A percentile compares a stretch with the other conserved stretches of the same genome.
phyloP scores from a whole-genome alignment of 129 eudicot genomes.

The Arctium minus region DNA sequence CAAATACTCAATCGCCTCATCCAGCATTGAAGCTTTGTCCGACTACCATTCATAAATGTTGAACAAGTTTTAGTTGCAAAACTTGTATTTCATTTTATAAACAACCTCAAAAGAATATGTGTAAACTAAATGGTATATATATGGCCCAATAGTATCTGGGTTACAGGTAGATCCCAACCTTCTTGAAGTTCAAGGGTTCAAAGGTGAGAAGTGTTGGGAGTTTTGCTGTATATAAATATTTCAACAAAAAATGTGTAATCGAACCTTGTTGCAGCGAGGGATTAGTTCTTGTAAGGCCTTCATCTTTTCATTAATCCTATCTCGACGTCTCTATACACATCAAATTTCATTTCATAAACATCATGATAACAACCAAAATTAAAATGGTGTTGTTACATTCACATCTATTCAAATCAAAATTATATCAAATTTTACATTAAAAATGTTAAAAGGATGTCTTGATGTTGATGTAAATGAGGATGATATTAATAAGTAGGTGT shows the following conservation, averaged over 20 bases:
- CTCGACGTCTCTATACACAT: slow-evolving; percentile 74
- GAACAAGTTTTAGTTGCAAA: background rate
- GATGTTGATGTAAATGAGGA: no score
- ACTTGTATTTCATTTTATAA: background rate
- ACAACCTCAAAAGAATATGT: background rate
- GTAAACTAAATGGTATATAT: background rate
- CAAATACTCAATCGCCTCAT: slow-evolving; percentile 80
- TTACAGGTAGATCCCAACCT: background rate
- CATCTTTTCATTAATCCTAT: slow-evolving; percentile 85
- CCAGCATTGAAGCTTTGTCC: slow-evolving; percentile 93
- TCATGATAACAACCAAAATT: background rate
- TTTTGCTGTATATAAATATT: background rate
- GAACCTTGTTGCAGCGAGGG: slow-evolving; percentile 90
- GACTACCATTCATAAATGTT: slow-evolving; percentile 36
- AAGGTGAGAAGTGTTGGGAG: background rate
- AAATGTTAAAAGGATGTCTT: no score
- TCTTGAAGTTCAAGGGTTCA: background rate
- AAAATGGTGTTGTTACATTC: background rate
- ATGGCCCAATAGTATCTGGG: background rate
- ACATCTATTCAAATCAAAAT: no score
- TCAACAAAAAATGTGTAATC: background rate
- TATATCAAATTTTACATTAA: no score
- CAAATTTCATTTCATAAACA: background rate
- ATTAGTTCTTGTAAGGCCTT: slow-evolving; percentile 80
- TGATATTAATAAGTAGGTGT: background rate